A percentile compares a stretch with the other conserved stretches of the same genome.
phyloP scores from a whole-genome alignment of 2,329 filamentous ascomycete species.

The Graphilbum fragrans region DNA sequence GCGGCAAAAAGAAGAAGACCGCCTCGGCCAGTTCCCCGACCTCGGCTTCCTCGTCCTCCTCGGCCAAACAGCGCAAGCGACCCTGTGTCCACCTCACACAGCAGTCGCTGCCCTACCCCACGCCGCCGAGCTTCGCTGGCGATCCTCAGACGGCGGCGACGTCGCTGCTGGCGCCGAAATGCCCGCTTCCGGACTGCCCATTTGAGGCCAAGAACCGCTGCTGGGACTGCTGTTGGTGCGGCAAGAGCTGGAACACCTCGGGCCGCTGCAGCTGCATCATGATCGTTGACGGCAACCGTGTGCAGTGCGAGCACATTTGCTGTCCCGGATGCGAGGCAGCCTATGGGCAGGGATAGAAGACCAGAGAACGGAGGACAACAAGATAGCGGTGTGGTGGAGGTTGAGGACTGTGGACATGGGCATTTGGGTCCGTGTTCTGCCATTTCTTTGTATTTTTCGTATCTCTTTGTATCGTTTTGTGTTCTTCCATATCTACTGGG shows the following conservation, averaged over 20 bases:
- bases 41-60: conserved; percentile 4
- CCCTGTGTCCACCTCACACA: conserved; percentile 30
- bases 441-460: no score
- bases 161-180: conserved; percentile 24
- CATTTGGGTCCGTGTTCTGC: no score
- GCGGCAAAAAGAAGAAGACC: conserved; percentile 5
- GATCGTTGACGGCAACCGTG: conserved; percentile 35
- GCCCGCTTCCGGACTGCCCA: conserved; percentile 33
- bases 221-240: conserved; percentile 47
- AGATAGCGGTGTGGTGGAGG: no score
- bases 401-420: no score
- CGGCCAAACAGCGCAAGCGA: conserved; percentile 9
- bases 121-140: conserved; percentile 27
- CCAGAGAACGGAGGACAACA: conserved; percentile 12
- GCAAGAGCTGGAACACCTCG: conserved; percentile 36
- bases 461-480: no score
- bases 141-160: conserved; percentile 15
- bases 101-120: conserved; percentile 32
- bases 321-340: conserved; percentile 34
- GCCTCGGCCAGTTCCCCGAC: conserved; percentile 9
- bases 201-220: conserved; percentile 34
- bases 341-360: not conserved
- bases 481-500: no score
- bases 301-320: conserved; percentile 42
- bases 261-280: conserved; percentile 40